These are phyloP conservation scores for Deuterostichococcus epilithicus DNA, from an alignment of 139 green algal species.

Conservation along the genomic window DNA sequence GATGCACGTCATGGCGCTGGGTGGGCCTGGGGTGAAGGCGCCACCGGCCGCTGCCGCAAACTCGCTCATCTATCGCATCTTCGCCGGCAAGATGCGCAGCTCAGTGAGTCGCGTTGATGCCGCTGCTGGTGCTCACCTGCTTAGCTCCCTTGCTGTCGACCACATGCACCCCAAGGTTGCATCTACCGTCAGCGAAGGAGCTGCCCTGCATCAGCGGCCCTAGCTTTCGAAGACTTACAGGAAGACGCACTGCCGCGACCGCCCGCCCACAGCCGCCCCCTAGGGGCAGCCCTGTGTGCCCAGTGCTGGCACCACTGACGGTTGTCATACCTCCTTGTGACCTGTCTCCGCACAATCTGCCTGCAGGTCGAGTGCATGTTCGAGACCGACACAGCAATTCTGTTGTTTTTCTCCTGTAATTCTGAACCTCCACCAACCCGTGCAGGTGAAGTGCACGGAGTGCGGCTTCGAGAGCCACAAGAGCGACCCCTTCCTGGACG, in stretches of 20 bases:
- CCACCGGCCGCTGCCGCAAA: conserved; percentile 58
- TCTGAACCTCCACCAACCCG: background rate
- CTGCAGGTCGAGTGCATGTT: conserved; percentile 10
- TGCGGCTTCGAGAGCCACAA: conserved; percentile 79
- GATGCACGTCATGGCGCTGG: conserved; percentile 77
- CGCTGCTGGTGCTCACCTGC: background rate
- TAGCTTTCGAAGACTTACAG: too few species aligned
- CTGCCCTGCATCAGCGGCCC: too few species aligned
- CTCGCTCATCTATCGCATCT: conserved; percentile 86
- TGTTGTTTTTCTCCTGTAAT: background rate
- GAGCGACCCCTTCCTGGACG: conserved; percentile 89
- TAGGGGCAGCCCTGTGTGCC: too few species aligned
- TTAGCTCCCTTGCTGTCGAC: background rate
- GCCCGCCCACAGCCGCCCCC: too few species aligned
- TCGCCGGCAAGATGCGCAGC: conserved; percentile 81
- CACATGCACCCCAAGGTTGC: too few species aligned
- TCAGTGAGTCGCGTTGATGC: conserved; percentile 46
- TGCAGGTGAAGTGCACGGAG: conserved; percentile 79
- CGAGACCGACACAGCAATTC: background rate
- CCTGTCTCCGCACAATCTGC: too few species aligned
- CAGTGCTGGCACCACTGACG: too few species aligned
- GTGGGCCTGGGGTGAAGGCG: conserved; percentile 47
- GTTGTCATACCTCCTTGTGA: too few species aligned
- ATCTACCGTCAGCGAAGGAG: too few species aligned
- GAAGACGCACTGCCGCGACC: too few species aligned